phyloP scores from a whole-genome alignment of 2,329 filamentous ascomycete species.

The Malbranchea zuffiana region DNA sequence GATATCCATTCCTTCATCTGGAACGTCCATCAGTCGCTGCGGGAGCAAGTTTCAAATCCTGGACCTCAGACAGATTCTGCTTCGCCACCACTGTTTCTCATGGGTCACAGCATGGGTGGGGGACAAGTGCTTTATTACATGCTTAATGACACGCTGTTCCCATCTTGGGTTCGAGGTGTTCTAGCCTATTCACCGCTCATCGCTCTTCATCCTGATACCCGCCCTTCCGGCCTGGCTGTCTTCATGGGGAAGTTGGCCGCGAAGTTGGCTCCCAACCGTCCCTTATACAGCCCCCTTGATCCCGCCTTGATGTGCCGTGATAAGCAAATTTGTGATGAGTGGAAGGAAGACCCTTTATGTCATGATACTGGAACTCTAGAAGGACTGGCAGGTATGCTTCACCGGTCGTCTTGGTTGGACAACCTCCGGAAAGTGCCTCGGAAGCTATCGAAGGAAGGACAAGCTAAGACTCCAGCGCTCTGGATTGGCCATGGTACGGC shows the following conservation, averaged over 20 bases:
- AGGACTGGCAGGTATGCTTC: constrained; percentile 64
- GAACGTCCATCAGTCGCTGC: constrained; percentile 40
- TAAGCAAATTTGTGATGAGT: constrained; percentile 48
- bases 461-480: constrained; percentile 27
- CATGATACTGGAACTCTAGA: constrained; percentile 82
- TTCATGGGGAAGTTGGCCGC: constrained; percentile 56
- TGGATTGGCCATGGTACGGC: constrained; percentile 67
- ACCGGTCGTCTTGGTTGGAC: constrained; percentile 54
- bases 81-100: constrained; percentile 59
- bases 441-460: background rate
- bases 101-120: constrained; percentile 89
- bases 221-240: constrained; percentile 55
- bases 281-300: constrained; percentile 57
- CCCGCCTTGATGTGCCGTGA: constrained; percentile 57
- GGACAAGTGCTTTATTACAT: constrained; percentile 58
- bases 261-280: constrained; percentile 54
- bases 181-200: constrained; percentile 71
- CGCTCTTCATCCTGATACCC: constrained; percentile 53
- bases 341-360: constrained; percentile 57
- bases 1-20: constrained; percentile 70
- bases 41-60: constrained; percentile 17
- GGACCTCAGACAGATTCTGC: constrained; percentile 28
- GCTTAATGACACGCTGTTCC: constrained; percentile 38
- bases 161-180: constrained; percentile 56
- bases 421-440: constrained; percentile 1